These are phyloP conservation scores for Neoascochyta sp. DNA, from an alignment of 2,329 filamentous ascomycete species.

Conservation along the genomic window DNA sequence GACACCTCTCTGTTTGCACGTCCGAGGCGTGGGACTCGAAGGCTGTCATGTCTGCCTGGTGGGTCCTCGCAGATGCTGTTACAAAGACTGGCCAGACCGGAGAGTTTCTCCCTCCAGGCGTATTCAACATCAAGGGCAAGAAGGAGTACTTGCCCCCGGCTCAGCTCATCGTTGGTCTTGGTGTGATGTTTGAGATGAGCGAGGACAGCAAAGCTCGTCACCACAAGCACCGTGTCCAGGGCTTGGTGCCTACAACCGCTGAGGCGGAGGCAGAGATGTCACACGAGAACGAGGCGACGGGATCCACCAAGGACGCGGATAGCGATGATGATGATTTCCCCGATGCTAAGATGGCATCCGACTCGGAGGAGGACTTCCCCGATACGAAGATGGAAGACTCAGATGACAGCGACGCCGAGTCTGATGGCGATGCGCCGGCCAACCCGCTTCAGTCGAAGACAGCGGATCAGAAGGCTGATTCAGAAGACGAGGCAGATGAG, in stretches of 20 bases:
- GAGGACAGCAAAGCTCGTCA: constrained; percentile 81
- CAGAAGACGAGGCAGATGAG: constrained; percentile 25
- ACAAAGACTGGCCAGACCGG: constrained; percentile 78
- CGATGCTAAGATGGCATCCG: constrained; percentile 39
- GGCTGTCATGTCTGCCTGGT: constrained; percentile 92
- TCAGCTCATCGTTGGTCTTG: constrained; percentile 82
- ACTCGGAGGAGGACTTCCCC: constrained; percentile 46
- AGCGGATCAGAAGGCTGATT: constrained; percentile 10
- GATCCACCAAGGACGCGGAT: constrained; percentile 19
- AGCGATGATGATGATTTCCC: constrained; percentile 46
- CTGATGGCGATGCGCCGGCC: constrained; percentile 24
- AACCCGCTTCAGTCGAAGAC: constrained; percentile 41
- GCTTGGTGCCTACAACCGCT: constrained; percentile 22
- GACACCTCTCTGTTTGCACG: constrained; percentile 75
- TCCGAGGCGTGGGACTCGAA: constrained; percentile 96
- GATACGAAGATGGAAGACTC: constrained; percentile 39
- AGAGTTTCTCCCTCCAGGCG: constrained; percentile 73
- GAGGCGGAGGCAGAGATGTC: constrained; percentile 18
- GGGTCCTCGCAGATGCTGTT: constrained; percentile 87
- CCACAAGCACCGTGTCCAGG: constrained; percentile 65
- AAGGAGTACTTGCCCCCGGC: constrained; percentile 90
- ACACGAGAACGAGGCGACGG: constrained; percentile 15
- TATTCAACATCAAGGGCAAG: constrained; percentile 76
- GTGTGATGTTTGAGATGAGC: constrained; percentile 81
- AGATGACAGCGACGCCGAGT: constrained; percentile 39